Base-by-base conservation (phyloP, 805 yeast genomes). In the Hanseniaspora vineae region DNA sequence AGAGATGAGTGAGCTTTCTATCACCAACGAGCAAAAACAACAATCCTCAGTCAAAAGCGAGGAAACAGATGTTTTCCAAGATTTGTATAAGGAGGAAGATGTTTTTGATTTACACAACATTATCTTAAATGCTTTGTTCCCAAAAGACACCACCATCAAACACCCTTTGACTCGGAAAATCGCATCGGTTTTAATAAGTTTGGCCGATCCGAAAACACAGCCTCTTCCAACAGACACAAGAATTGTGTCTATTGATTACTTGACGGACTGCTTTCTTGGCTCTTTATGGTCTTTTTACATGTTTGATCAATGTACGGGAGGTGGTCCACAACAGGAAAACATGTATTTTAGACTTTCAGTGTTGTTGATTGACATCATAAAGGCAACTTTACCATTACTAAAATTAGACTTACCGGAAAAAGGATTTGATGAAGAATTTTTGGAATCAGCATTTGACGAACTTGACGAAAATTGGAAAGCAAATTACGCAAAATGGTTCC, bases 131-230 rank as follows among this genome's bases (percentile, higher is more conserved):
- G 14, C 15, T 14, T 33, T 33, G 37, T 33, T 33, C 9, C 15
- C 37, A 10, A 4, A 33, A 33, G 6, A 12, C 4, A 33, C 15
- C 3, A 6, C 37, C 15, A 33, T 13, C 14, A n/a, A 33, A 31
- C 3, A 33, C 33, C 51, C 52, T 14, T 48, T 44, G 3, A 42
- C 48, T 2, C 37, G 44, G 11, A 45, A 51, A 31, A 19, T 60
- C 5, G 56, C 57, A 45, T 50, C 52, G 6, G 52, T 64, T 0
- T 46, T 75, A 2, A 59, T 72, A 2, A 56, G 67, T 0, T 52
- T 76, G 44, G 67, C 69, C 8, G 89, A 83, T 58, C 86, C 88
- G 2, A 67, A 72, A 54, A 79, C 88, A 1, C 86, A 81, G 54
- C 88, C 92, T 0, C 71, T 73, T 29, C 84, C 80, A 39, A 71